phyloP scores from a whole-genome alignment of 139 green algal species.

The Chlamydomonas sp. region DNA sequence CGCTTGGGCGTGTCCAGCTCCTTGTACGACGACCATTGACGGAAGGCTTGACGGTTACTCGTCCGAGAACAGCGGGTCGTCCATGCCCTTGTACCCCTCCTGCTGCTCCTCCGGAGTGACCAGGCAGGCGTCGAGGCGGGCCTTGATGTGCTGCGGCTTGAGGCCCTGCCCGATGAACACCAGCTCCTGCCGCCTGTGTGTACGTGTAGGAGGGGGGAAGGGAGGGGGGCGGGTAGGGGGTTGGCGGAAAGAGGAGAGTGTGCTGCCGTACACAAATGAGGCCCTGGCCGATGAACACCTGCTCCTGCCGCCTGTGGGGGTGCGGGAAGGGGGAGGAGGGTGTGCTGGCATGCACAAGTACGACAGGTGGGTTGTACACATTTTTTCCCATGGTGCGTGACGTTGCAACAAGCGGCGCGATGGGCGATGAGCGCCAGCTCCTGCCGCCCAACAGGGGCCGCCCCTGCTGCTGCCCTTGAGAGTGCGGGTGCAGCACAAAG shows the following conservation, averaged over 20 bases:
- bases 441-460: neutral
- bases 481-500: neutral
- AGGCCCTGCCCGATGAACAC: conserved; percentile 76
- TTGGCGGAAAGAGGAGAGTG: neutral
- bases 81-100: neutral
- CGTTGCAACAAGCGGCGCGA: too few species aligned
- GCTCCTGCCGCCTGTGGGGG: too few species aligned
- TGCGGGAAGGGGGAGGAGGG: too few species aligned
- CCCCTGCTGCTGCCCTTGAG: conserved; percentile 27
- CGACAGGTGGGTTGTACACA: too few species aligned
- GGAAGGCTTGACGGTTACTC: neutral
- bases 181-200: conserved; percentile 69
- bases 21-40: too few species aligned
- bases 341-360: too few species aligned
- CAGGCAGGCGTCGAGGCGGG: conserved; percentile 68
- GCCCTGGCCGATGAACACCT: too few species aligned
- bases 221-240: neutral
- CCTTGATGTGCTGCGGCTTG: conserved; percentile 45
- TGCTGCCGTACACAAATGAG: neutral
- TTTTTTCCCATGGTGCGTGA: too few species aligned
- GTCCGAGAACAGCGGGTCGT: conserved; percentile 39
- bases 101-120: conserved; percentile 29
- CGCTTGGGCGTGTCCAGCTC: too few species aligned
- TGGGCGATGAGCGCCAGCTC: neutral
- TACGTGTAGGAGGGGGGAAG: neutral